Evolutionary conservation across 148 eudicot species (phyloP), one percentile per base, ranked within the genome.

Genomic region (Chenopodium berlandieri): DNA sequence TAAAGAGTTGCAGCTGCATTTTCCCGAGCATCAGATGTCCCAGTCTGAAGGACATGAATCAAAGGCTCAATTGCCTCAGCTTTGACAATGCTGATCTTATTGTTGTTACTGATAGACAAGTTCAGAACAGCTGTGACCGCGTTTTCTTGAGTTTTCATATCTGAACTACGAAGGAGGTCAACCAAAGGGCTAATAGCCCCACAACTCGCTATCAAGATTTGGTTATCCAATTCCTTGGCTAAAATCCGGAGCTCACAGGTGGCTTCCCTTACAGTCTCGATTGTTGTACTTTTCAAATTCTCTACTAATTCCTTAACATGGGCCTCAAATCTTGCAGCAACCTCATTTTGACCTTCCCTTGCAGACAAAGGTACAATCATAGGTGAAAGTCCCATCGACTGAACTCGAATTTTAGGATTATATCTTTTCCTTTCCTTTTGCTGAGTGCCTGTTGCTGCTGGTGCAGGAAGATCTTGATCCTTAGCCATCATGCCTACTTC

Each of bases 1-100:
- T 87, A 92, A 50, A 95, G 93, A 60, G 99, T 87, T 12, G 97
- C 97, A 75, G 99, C 99, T 20, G 97, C 84, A 82, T 95, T 95
- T 80, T 95, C 94, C 81, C 86, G 90, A 73, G 99, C 97, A 73
- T 93, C 99, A 17, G 90, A 85, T 78, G 84, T 93, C 32, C 99
- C 99, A 0, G 90, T 91, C 80, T 87, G 79, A 19, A 95, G 94
- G 60, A 95, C 97, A 75, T 91, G 92, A 71, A 95, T 87, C 78
- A 95, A 84, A 64, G 94, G 94, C 84, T 92, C 91, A 37, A 95
- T 90, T 44, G 94, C 92, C 56, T 87, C 89, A n/a, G 91, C 90
- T 69, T 91, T 88, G 7, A 89, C 94, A 47, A 95, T 95, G 13
- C 88, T 89, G 25, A 86, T 40, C 84, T 92, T 95, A 88, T 93